Evolutionary conservation across 2,329 filamentous ascomycete species (phyloP).

Genomic region (Elsinoe arachidis): DNA sequence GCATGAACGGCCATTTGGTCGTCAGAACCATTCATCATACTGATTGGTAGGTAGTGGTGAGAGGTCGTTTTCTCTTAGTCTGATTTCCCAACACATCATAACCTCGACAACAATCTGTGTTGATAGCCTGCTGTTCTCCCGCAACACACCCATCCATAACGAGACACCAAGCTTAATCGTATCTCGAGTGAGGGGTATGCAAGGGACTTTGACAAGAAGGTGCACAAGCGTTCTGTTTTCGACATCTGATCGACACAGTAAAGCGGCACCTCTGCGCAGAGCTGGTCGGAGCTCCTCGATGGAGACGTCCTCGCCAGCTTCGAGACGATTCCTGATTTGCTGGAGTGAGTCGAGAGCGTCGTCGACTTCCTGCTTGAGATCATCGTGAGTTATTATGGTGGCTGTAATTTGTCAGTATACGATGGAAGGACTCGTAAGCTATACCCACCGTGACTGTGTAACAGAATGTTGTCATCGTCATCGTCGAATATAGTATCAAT

Average conservation of each 20-base stretch:
- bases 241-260: conserved; percentile 69
- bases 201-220: conserved; percentile 86
- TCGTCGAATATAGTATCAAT: conserved; percentile 65
- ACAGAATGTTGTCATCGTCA: conserved; percentile 45
- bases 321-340: conserved; percentile 62
- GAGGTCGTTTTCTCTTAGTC: conserved; percentile 39
- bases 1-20: background rate
- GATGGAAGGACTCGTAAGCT: background rate
- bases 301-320: conserved; percentile 59
- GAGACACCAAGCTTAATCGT: conserved; percentile 94
- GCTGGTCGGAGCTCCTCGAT: conserved; percentile 71
- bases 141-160: conserved; percentile 92
- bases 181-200: conserved; percentile 85
- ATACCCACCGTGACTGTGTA: background rate
- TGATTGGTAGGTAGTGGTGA: background rate
- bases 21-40: background rate
- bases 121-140: conserved; percentile 86
- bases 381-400: conserved; percentile 7
- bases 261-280: conserved; percentile 71
- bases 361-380: conserved; percentile 24
- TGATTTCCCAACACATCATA: conserved; percentile 82
- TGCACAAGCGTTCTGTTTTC: conserved; percentile 74
- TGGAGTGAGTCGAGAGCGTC: conserved; percentile 53
- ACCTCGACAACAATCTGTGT: conserved; percentile 79
- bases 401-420: background rate